Evolutionary conservation across 2,329 filamentous ascomycete species (phyloP), one percentile per base, ranked within the genome.

Genomic region (Acephala macrosclerotiorum): DNA sequence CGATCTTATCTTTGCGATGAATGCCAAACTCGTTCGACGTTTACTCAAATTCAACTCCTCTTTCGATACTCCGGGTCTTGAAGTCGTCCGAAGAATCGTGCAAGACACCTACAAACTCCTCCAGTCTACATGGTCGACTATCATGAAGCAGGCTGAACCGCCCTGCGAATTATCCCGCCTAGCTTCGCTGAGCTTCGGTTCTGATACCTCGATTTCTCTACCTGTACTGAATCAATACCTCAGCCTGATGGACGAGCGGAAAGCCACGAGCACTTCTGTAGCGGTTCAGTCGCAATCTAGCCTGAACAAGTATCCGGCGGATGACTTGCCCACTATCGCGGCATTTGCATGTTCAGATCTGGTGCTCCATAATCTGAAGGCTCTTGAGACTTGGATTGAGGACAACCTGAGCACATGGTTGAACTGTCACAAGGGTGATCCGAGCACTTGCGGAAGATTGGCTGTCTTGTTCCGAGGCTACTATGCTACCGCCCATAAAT

Each of bases 321-420:
- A 57, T 36, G 33, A 61, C n/a, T 40, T 66, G 47, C 61, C 64
- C n/a, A 38, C 9, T 14, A 6, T 3, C 40, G 16, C 36, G 2
- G 22, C 51, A 2, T 64, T 36, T 22, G 18, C 33, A 20, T 59
- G 36, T 18, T 22, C 26, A 20, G 58, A 66, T 4, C 26, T 53
- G 36, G 35, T 18, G 9, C n/a, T 25, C 2, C 49, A 61, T 49
- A 35, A 72, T 8, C 70, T 85, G 1, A 73, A 72, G 12, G 76
- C 74, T 5, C 76, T 87, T 22, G 86, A 88, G 70, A 53, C 56
- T 0, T 88, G 85, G 86, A 80, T 85, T 2, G 73, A 75, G 0
- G 20, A 63, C 0, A 58, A 79, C 45, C 76, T 87, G 0, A 59
- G 71, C 0, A 11, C 26, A 0, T 86, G 84, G 83, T 49, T 81